Percentiles rank a stretch among this genome's conserved stretches.
Conservation (phyloP, 352 stramenopile genomes). For the Globisporangium barbulae region DNA sequence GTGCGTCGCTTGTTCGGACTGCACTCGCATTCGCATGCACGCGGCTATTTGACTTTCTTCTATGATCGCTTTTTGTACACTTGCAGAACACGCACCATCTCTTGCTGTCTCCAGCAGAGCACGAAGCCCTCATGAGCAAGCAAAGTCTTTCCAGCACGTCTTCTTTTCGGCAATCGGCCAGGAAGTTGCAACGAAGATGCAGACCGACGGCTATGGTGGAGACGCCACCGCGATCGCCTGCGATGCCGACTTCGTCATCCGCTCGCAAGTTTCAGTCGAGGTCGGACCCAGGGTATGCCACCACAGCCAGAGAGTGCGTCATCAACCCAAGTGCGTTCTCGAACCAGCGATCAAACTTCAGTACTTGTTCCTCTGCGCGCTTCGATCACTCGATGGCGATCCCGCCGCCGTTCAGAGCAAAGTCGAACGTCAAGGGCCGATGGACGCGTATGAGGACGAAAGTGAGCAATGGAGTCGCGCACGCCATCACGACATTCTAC, state of each 20-base stretch:
- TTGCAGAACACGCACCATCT: not conserved
- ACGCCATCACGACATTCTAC: slow-evolving; percentile 5
- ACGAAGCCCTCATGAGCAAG: not conserved
- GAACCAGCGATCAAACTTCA: slow-evolving; percentile 4
- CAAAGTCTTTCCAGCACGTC: not conserved
- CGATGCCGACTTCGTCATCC: not conserved
- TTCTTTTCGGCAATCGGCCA: not conserved
- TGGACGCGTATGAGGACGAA: slow-evolving; percentile 9
- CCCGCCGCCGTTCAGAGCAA: slow-evolving; percentile 3
- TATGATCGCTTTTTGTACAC: not conserved
- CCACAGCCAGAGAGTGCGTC: not conserved
- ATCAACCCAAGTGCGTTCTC: slow-evolving; percentile 1
- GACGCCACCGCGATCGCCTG: not conserved
- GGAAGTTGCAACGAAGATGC: not conserved
- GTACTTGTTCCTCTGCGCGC: not conserved
- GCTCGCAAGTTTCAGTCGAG: not conserved
- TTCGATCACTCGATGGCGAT: slow-evolving; percentile 9
- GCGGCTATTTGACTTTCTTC: not conserved
- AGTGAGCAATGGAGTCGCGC: not conserved
- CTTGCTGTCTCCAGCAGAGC: not conserved
- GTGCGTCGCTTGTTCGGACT: not conserved
- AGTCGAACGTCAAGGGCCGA: slow-evolving; percentile 16
- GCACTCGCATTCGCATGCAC: no score
- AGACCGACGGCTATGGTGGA: not conserved
- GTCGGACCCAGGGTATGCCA: not conserved